A percentile compares a stretch with the other conserved stretches of the same genome.
phyloP scores from a whole-genome alignment of 768 basidiomycete species.

The Tricholoma sp. region DNA sequence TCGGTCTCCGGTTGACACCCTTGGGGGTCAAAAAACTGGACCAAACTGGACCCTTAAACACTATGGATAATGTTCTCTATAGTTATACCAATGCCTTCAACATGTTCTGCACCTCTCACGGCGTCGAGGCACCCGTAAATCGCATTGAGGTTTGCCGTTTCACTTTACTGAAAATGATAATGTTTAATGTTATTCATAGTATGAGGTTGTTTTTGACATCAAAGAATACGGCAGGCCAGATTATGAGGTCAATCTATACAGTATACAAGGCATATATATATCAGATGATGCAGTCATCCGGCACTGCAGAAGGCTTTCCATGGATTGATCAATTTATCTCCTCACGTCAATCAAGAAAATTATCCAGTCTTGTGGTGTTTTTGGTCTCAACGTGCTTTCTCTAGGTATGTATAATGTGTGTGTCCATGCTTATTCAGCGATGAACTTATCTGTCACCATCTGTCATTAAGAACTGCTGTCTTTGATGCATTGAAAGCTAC shows the following conservation, averaged over 20 bases:
- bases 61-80: no score
- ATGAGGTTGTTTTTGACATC: slow-evolving; percentile 64
- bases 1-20: no score
- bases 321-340: slow-evolving; percentile 89
- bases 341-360: slow-evolving; percentile 84
- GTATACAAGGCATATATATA: slow-evolving; percentile 67
- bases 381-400: slow-evolving; percentile 83
- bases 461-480: slow-evolving; percentile 72
- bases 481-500: slow-evolving; percentile 73
- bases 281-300: slow-evolving; percentile 97
- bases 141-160: slow-evolving; percentile 69
- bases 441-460: slow-evolving; percentile 95
- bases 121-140: slow-evolving; percentile 79
- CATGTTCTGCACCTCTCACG: slow-evolving; percentile 78
- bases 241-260: slow-evolving; percentile 40
- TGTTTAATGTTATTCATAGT: slow-evolving; percentile 31
- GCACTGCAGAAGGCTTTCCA: slow-evolving; percentile 91
- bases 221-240: slow-evolving; percentile 45
- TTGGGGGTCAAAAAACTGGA: no score
- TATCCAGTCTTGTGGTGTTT: slow-evolving; percentile 73
- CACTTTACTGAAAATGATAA: slow-evolving; percentile 7
- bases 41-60: no score
- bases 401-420: slow-evolving; percentile 51
- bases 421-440: slow-evolving; percentile 44
- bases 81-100: slow-evolving; percentile 84